These are phyloP conservation scores for Zizania latifolia DNA, from an alignment of 176 grass and related monocot species.

Conservation along the genomic window DNA sequence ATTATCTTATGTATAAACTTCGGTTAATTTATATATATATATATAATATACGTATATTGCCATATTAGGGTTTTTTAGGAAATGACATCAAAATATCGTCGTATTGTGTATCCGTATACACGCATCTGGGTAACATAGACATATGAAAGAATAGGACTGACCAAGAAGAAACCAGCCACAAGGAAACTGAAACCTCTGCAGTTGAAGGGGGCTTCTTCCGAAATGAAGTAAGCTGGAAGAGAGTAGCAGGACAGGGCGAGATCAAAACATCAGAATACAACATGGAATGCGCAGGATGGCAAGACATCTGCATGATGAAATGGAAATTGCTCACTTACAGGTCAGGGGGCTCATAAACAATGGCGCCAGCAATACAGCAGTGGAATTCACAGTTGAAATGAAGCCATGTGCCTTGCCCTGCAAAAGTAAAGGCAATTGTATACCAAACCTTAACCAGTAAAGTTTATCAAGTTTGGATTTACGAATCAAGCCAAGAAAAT, in stretches of 20 bases:
- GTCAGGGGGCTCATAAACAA: slow-evolving; percentile 75
- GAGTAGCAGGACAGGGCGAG: not conserved
- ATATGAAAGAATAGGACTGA: not conserved
- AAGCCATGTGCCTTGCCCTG: slow-evolving; percentile 82
- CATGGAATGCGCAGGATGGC: not conserved
- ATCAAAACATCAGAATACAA: not conserved
- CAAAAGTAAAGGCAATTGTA: not conserved
- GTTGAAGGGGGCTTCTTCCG: slow-evolving; percentile 53
- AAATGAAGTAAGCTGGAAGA: slow-evolving; percentile 75
- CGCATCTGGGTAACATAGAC: too few species aligned
- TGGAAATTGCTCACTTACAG: slow-evolving; percentile 42
- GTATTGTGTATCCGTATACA: too few species aligned
- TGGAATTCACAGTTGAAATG: slow-evolving; percentile 47
- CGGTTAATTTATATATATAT: too few species aligned
- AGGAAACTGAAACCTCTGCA: slow-evolving; percentile 83
- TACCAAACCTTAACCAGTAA: not conserved
- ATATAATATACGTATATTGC: too few species aligned
- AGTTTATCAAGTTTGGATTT: not conserved
- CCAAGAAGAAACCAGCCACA: slow-evolving; percentile 61
- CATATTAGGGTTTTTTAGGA: too few species aligned
- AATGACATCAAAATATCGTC: too few species aligned
- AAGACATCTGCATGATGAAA: not conserved
- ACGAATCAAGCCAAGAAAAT: not conserved
- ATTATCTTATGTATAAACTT: too few species aligned
- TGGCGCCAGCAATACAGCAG: slow-evolving; percentile 63